These are phyloP conservation scores for Capsicum rhomboideum DNA, from an alignment of 257 asterid genomes.

Conservation along the genomic window DNA sequence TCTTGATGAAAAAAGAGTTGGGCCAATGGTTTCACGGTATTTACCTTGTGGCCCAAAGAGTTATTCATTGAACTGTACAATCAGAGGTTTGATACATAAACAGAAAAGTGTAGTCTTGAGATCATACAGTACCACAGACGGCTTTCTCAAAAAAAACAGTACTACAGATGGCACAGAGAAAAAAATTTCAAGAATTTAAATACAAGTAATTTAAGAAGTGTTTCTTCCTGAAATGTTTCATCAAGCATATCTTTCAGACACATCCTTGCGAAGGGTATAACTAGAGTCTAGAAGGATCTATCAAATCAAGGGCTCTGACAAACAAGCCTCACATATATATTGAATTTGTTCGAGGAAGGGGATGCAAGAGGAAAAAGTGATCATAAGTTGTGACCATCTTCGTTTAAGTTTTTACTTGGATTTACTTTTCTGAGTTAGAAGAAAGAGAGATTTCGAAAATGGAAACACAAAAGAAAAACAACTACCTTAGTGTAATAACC, in stretches of 20 bases:
- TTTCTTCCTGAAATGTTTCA: neutral
- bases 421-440: neutral
- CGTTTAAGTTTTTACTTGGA: neutral
- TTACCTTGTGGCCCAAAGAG: neutral
- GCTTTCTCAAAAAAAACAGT: no score
- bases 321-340: neutral
- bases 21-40: neutral
- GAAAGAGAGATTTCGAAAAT: neutral
- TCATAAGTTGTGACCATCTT: neutral
- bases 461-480: neutral
- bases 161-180: neutral
- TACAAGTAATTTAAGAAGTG: neutral
- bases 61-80: neutral
- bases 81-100: neutral
- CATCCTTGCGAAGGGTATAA: neutral
- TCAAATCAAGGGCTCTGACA: neutral
- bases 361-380: neutral
- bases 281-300: neutral
- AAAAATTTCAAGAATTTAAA: neutral
- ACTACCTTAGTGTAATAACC: neutral
- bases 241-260: neutral
- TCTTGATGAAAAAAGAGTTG: neutral
- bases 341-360: neutral
- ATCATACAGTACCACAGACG: neutral
- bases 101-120: neutral